Evolutionary conservation across 495 filamentous ascomycete genomes (phyloP).

Genomic region (Bacidia gigantensis): DNA sequence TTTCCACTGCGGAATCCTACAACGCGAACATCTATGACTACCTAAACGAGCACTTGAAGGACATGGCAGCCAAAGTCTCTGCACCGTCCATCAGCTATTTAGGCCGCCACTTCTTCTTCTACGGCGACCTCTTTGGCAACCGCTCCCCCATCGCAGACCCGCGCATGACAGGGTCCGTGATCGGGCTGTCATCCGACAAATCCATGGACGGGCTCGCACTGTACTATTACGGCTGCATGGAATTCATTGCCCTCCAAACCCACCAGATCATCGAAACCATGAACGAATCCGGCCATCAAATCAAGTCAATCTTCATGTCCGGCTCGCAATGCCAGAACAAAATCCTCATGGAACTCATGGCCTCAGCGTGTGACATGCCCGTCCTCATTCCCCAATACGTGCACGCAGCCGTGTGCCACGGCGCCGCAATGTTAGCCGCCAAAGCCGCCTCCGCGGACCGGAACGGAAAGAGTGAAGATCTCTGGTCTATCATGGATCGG

Average conservation of each 20-base stretch:
- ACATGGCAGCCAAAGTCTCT: constrained; percentile 48
- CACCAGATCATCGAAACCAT: constrained; percentile 88
- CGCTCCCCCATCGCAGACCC: constrained; percentile 85
- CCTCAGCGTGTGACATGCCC: constrained; percentile 79
- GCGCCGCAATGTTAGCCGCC: constrained; percentile 90
- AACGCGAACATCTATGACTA: constrained; percentile 86
- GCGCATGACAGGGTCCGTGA: constrained; percentile 75
- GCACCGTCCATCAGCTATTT: constrained; percentile 74
- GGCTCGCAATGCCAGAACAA: constrained; percentile 94
- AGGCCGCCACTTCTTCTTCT: constrained; percentile 90
- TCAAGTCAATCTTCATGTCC: constrained; percentile 93
- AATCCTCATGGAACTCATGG: constrained; percentile 79
- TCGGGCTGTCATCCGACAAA: constrained; percentile 75
- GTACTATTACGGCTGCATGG: constrained; percentile 86
- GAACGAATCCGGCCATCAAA: constrained; percentile 71
- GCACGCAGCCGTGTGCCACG: constrained; percentile 90
- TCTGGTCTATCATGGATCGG: constrained; percentile 95
- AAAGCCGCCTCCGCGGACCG: constrained; percentile 73
- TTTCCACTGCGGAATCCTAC: constrained; percentile 59
- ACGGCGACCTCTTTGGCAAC: constrained; percentile 97
- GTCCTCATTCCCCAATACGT: constrained; percentile 86
- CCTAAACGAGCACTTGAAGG: constrained; percentile 74
- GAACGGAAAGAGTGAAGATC: constrained; percentile 65
- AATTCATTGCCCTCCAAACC: constrained; percentile 95
- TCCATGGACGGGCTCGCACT: constrained; percentile 74